A percentile compares a stretch with the other conserved stretches of the same genome.
These are phyloP conservation scores for Austroboletus niveus DNA, from an alignment of 1,284 basidiomycete genomes.

Conservation along the genomic window DNA sequence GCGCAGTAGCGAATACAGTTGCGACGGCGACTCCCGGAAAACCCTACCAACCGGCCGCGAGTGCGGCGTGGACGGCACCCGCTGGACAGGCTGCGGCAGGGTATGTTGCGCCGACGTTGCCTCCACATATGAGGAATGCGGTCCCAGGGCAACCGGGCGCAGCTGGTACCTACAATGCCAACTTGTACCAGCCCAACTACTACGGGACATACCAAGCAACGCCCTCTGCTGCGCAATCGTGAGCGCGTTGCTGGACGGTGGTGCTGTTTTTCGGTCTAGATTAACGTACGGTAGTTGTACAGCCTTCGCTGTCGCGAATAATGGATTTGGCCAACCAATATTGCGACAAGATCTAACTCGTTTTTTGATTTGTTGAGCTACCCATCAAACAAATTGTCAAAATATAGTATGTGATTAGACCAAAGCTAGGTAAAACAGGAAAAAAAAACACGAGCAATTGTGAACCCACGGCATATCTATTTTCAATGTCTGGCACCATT, in stretches of 20 bases:
- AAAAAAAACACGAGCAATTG: too few species aligned
- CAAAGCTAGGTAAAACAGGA: too few species aligned
- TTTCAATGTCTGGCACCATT: conserved; percentile 16
- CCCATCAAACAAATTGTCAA: too few species aligned
- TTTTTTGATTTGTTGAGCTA: too few species aligned
- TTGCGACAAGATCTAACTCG: too few species aligned
- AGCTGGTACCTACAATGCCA: conserved; percentile 17
- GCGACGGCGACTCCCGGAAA: conserved; percentile 29
- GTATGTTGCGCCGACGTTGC: conserved; percentile 39
- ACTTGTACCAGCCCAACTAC: conserved; percentile 31
- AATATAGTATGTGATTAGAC: too few species aligned
- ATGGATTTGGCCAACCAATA: conserved; percentile 7
- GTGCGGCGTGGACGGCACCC: conserved; percentile 26
- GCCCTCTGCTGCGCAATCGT: conserved; percentile 33
- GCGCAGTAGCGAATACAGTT: conserved; percentile 51
- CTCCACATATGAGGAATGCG: conserved; percentile 36
- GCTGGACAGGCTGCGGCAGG: conserved; percentile 15
- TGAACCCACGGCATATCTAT: too few species aligned
- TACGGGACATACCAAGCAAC: conserved; percentile 35
- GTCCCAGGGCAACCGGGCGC: conserved; percentile 26
- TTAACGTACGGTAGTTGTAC: conserved; percentile 17
- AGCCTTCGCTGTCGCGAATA: conserved; percentile 17
- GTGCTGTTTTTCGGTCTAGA: conserved; percentile 17
- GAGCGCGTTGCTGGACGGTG: conserved; percentile 1
- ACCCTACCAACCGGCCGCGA: conserved; percentile 26